Percentiles rank a stretch among this genome's conserved stretches.
Evolutionary conservation across 108 stramenopile species (phyloP).

Genomic region (Fistulifera solaris): DNA sequence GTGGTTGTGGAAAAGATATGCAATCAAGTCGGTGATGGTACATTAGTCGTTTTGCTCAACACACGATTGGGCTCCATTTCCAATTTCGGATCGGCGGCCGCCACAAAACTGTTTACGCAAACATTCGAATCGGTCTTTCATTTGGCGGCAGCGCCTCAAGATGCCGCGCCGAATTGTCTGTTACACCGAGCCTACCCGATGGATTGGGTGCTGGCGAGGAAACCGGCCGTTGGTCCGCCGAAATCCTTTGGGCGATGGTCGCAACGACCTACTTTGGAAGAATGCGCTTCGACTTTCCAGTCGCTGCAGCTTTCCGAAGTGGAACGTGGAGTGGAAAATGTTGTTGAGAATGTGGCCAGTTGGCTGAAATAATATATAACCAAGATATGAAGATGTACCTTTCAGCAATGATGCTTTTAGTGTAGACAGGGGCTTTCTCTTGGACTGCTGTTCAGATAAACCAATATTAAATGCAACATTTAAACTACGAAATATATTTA

Average conservation of each 20-base stretch:
- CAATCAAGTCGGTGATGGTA: constrained; percentile 55
- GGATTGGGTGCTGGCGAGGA: constrained; percentile 67
- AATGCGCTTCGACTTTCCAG: constrained; percentile 45
- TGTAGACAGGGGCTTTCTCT: no score
- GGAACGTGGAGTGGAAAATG: constrained; percentile 59
- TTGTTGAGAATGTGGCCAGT: constrained; percentile 57
- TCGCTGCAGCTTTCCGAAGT: constrained; percentile 49
- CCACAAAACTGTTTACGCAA: constrained; percentile 39
- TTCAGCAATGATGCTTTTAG: no score
- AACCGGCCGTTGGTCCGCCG: constrained; percentile 67
- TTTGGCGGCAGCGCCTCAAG: constrained; percentile 63
- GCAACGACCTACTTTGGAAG: constrained; percentile 32
- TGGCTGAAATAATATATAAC: constrained; percentile 64
- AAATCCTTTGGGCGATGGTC: constrained; percentile 45
- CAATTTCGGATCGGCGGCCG: constrained; percentile 46
- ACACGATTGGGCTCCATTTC: constrained; percentile 46
- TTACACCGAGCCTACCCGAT: constrained; percentile 61
- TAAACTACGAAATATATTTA: no score
- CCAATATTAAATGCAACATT: no score
- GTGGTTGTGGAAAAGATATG: constrained; percentile 64
- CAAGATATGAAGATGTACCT: no score
- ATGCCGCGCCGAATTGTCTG: constrained; percentile 58
- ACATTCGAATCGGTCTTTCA: constrained; percentile 68
- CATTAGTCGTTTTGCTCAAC: constrained; percentile 71
- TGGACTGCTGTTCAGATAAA: no score